Percentiles rank a stretch among this genome's conserved stretches.
Conservation (phyloP, 805 yeast genomes). For the Hyphopichia homilentoma region DNA sequence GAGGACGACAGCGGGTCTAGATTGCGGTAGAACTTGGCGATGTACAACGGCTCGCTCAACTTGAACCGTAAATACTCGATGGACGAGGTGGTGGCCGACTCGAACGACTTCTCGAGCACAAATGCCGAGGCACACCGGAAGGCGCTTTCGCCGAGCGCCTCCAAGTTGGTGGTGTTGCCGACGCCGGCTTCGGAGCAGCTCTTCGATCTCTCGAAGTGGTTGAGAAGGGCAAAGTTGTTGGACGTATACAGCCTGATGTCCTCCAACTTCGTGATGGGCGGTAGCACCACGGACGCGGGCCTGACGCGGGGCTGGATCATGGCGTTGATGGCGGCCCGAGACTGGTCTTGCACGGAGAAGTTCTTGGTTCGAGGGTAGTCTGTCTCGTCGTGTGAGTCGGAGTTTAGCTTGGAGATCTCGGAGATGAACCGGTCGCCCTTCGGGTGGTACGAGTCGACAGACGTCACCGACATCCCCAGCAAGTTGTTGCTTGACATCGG, state of each 20-base stretch:
- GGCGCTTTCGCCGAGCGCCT: slow-evolving; percentile 55
- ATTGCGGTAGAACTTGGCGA: slow-evolving; percentile 44
- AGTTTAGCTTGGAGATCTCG: slow-evolving; percentile 30
- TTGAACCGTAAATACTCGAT: slow-evolving; percentile 47
- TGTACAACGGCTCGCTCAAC: slow-evolving; percentile 36
- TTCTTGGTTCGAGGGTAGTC: slow-evolving; percentile 28
- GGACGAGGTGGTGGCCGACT: slow-evolving; percentile 50
- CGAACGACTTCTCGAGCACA: slow-evolving; percentile 62
- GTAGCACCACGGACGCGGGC: slow-evolving; percentile 2
- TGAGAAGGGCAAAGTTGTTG: slow-evolving; percentile 7
- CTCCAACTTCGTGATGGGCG: slow-evolving; percentile 4
- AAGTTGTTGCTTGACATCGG: background rate
- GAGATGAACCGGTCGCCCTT: slow-evolving; percentile 25
- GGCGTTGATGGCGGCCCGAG: slow-evolving; percentile 46
- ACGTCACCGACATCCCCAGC: no score
- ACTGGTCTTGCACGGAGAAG: slow-evolving; percentile 31
- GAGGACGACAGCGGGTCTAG: slow-evolving; percentile 38
- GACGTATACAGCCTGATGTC: no score
- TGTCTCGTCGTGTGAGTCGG: slow-evolving; percentile 33
- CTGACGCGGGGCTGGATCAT: slow-evolving; percentile 39
- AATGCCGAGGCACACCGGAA: slow-evolving; percentile 54
- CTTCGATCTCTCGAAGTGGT: slow-evolving; percentile 56
- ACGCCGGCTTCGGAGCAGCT: slow-evolving; percentile 50
- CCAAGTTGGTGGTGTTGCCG: slow-evolving; percentile 38
- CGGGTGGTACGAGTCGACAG: no score